Base-by-base conservation (phyloP, 2,329 filamentous ascomycete species). In the Colletotrichum siamense region DNA sequence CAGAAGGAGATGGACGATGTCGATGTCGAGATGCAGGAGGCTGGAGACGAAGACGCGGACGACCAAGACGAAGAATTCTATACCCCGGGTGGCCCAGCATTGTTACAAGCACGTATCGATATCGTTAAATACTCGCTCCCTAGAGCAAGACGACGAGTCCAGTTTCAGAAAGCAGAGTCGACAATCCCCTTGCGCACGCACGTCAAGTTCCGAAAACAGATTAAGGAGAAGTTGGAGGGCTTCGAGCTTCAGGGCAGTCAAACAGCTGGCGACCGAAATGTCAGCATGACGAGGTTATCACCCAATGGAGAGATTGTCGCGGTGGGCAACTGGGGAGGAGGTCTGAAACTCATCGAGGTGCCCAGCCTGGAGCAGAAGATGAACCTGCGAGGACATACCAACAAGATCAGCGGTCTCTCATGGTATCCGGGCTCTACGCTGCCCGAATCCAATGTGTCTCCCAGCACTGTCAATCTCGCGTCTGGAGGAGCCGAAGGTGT, bases 201-300 rank as follows among this genome's bases (percentile, higher is more conserved):
- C 82, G 94, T 98, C 83, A 97, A 96, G 81, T 96, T 98, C 83
- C 93, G 97, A 74, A 98, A 98, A 84, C 92, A 92, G 30, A 90
- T 99, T 83, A 98, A 98, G 85, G 95, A 98, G 79, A 91, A 92
- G 73, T 85, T 99, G 34, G 90, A 94, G 79, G 94, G 90, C 1
- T 98, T 98, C 79, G 96, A 99, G 82, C 90, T 99, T 18, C 97
- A 97, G 82, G 98, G 95, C 22, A 98, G 95, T 82, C 97, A 99
- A 85, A 96, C 95, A 75, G 95, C 96, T 1, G 96, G 95, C 66
- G 96, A 99, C 79, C 91, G 97, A 52, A 95, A 98, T 24, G 92
- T 99, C 71, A 96, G 96, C 84, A 96, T 99, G 86, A 95, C 95
- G 64, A 92, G 97, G 73, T 96, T 99, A 86, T 93, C 96, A 9